Evolutionary conservation across 1,284 basidiomycete species (phyloP).

Genomic region (Cerrena zonata): DNA sequence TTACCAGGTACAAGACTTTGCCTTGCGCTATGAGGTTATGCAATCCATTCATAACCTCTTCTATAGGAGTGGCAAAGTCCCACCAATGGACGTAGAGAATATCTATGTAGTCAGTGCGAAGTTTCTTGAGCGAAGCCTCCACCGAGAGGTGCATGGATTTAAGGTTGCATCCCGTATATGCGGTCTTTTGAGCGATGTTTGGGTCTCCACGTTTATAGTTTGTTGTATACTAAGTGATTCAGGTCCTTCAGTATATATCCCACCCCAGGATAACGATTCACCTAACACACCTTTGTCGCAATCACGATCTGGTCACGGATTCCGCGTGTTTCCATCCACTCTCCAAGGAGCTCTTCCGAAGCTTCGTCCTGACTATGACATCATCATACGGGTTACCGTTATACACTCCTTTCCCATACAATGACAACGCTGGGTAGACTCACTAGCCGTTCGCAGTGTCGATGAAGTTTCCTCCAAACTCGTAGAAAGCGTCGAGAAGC

Average conservation of each 20-base stretch:
- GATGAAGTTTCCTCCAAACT: conserved; percentile 17
- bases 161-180: conserved; percentile 41
- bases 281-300: conserved; percentile 32
- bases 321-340: conserved; percentile 36
- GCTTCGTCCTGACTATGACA: conserved; percentile 24
- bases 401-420: neutral
- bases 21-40: conserved; percentile 38
- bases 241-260: neutral
- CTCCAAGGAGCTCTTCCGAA: conserved; percentile 34
- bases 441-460: conserved; percentile 15
- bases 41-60: conserved; percentile 48
- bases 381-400: neutral
- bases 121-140: conserved; percentile 36
- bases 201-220: conserved; percentile 25
- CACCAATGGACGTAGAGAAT: conserved; percentile 41
- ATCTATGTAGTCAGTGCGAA: conserved; percentile 40
- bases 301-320: conserved; percentile 41
- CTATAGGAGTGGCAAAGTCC: conserved; percentile 39
- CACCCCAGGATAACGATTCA: neutral
- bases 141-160: conserved; percentile 31
- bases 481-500: conserved; percentile 19
- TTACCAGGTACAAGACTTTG: conserved; percentile 42
- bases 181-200: conserved; percentile 29
- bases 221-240: conserved; percentile 29
- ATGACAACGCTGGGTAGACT: neutral